Percentiles rank a stretch among this genome's conserved stretches.
phyloP scores from a whole-genome alignment of 1,284 basidiomycete genomes.

The Boletellus sp. region DNA sequence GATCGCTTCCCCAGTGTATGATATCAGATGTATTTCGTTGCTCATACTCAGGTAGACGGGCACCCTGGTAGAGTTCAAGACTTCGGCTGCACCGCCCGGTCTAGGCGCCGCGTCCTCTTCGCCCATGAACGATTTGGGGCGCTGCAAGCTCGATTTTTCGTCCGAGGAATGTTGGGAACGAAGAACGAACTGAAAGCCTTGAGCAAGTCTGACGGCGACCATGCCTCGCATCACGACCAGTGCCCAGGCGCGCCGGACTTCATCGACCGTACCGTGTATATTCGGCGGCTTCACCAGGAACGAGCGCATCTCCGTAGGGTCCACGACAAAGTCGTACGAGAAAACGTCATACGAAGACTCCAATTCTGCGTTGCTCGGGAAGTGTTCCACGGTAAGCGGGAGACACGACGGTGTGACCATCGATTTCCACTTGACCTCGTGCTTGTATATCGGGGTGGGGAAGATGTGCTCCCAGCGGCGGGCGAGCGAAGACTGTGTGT shows the following conservation, averaged over 20 bases:
- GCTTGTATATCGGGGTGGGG: constrained; percentile 72
- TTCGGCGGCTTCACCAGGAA: constrained; percentile 72
- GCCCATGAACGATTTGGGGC: constrained; percentile 52
- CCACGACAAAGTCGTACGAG: constrained; percentile 76
- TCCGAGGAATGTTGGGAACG: constrained; percentile 38
- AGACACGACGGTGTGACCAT: constrained; percentile 83
- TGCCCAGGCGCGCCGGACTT: constrained; percentile 68
- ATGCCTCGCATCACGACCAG: constrained; percentile 90
- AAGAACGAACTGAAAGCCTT: constrained; percentile 95
- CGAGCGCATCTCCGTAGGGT: constrained; percentile 73
- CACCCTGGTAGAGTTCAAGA: constrained; percentile 60
- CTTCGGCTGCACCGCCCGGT: constrained; percentile 68
- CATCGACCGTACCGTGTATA: constrained; percentile 46
- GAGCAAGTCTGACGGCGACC: constrained; percentile 86
- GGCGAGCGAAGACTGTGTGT: constrained; percentile 67
- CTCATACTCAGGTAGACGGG: constrained; percentile 92
- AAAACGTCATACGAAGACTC: constrained; percentile 79
- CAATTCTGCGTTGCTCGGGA: constrained; percentile 75
- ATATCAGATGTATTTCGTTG: constrained; percentile 92
- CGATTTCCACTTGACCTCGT: constrained; percentile 91
- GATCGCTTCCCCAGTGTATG: constrained; percentile 83
- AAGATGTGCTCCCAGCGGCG: constrained; percentile 88
- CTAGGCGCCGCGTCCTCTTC: constrained; percentile 56
- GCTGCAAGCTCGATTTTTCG: constrained; percentile 36
- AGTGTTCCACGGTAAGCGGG: constrained; percentile 89